Base-by-base conservation (phyloP, 352 stramenopile species). In the Plasmopara muralis region DNA sequence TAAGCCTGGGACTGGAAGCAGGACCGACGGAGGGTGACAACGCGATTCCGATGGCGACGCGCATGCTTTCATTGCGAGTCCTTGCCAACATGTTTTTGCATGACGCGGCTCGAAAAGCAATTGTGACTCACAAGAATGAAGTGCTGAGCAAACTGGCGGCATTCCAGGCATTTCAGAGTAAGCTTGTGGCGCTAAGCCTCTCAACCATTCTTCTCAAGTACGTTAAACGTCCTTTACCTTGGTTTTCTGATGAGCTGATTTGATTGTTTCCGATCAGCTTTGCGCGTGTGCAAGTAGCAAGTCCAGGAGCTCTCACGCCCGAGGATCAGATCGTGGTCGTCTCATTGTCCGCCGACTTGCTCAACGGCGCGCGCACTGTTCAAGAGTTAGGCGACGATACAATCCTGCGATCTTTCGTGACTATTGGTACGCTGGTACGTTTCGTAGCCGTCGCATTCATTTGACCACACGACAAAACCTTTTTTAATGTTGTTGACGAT, bases 11-110 rank as follows among this genome's bases (percentile, higher is more conserved):
- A 37, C 40, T 73, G 15, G 56, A 73, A 15, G n/a, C 38, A 47
- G 64, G 44, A 8, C 40, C 63, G 5, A 50, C 33, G 0, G 44
- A 60, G n/a, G 56, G 46, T 42, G 28, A 62, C 14, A 52, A 77
- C 3, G 20, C 20, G 20, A 25, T 25, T 9, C 78, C 82, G 1
- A 71, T 76, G 5, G 73, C 83, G 9, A 88, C 80, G 5, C 77
- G 78, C 0, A 89, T 93, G 76, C 55, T 93, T 2, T 66, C 72
- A 12, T 53, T 90, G 28, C 83, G 83, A 1, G 78, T 93, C 33
- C 57, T 93, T n/a, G 64, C 72, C 0, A 93, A 93, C 47, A 76
- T 87, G 73, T 89, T 89, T 39, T 38, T 83, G 38, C 66, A 87
- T 40, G 65, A 79, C 14, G 50, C 35, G n/a, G 57, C 54, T 4